Percentiles rank a stretch among this genome's conserved stretches.
Evolutionary conservation across 306 rosid genomes (phyloP).

Genomic region (Cicer chorassanicum): DNA sequence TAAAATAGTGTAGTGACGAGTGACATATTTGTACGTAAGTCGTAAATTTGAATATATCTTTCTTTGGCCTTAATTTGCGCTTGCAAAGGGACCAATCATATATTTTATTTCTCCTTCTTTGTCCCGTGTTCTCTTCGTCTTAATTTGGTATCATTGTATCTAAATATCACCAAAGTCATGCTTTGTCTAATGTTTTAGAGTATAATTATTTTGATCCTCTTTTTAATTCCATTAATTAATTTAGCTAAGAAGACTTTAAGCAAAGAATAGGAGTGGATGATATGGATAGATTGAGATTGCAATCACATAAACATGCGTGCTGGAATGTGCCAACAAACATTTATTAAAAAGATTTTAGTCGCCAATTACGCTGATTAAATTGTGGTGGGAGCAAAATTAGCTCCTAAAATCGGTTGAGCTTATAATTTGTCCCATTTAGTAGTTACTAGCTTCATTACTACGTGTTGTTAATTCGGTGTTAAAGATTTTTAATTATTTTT

Average conservation of each 20-base stretch:
- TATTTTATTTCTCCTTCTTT: background rate
- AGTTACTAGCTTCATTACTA: background rate
- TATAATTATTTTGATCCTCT: conserved; percentile 43
- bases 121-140: conserved; percentile 24
- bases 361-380: conserved; percentile 14
- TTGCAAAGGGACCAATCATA: conserved; percentile 13
- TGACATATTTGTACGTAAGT: conserved; percentile 43
- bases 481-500: background rate
- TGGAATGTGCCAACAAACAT: conserved; percentile 15
- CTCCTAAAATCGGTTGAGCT: background rate
- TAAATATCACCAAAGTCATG: conserved; percentile 40
- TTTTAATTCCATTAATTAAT: background rate
- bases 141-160: conserved; percentile 6
- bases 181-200: conserved; percentile 36
- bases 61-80: conserved; percentile 53
- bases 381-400: conserved; percentile 15
- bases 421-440: background rate
- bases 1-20: background rate
- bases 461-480: too few relatives aligned
- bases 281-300: conserved; percentile 15
- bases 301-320: conserved; percentile 21
- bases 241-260: conserved; percentile 24
- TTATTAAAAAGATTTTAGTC: conserved; percentile 11
- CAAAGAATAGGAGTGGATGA: conserved; percentile 26
- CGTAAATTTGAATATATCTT: conserved; percentile 14